Percentiles rank a stretch among this genome's conserved stretches.
Conservation (phyloP, 1,284 basidiomycete genomes). For the Pseudozyma thailandica region DNA sequence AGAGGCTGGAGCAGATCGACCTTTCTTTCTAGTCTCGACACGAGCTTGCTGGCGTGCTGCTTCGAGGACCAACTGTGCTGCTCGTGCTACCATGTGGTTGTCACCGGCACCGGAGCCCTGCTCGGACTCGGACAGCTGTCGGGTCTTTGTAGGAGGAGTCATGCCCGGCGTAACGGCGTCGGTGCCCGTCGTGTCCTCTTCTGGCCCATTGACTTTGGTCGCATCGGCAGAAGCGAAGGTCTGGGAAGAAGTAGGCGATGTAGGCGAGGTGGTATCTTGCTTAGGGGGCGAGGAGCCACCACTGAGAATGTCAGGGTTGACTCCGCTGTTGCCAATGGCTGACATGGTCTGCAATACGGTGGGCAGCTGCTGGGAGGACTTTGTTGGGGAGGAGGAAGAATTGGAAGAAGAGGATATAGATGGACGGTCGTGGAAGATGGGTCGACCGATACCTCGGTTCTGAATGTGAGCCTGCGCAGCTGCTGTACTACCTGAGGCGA, state of each 20-base stretch:
- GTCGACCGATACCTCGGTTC: constrained; percentile 24
- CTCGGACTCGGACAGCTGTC: constrained; percentile 19
- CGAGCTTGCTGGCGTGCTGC: constrained; percentile 50
- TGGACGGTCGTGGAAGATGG: constrained; percentile 29
- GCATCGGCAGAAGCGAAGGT: background rate
- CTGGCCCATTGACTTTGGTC: background rate
- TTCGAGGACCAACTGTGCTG: constrained; percentile 50
- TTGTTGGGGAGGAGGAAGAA: background rate
- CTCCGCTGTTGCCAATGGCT: constrained; percentile 31
- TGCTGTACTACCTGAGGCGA: constrained; percentile 48
- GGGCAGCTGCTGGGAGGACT: constrained; percentile 8
- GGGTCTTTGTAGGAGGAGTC: constrained; percentile 27
- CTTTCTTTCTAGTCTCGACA: constrained; percentile 41
- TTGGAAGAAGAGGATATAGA: background rate
- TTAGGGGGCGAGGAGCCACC: constrained; percentile 2
- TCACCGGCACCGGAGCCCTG: constrained; percentile 15
- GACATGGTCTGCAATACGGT: constrained; percentile 38
- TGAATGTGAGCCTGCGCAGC: constrained; percentile 49
- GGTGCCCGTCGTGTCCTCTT: constrained; percentile 6
- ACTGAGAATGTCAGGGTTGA: constrained; percentile 35
- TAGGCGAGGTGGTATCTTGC: background rate
- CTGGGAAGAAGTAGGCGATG: background rate
- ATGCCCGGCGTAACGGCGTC: constrained; percentile 16
- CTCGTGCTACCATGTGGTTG: constrained; percentile 46
- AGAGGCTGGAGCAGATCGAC: constrained; percentile 42